These are phyloP conservation scores for Globisporangium iwayamae DNA, from an alignment of 352 stramenopile species.

Conservation along the genomic window DNA sequence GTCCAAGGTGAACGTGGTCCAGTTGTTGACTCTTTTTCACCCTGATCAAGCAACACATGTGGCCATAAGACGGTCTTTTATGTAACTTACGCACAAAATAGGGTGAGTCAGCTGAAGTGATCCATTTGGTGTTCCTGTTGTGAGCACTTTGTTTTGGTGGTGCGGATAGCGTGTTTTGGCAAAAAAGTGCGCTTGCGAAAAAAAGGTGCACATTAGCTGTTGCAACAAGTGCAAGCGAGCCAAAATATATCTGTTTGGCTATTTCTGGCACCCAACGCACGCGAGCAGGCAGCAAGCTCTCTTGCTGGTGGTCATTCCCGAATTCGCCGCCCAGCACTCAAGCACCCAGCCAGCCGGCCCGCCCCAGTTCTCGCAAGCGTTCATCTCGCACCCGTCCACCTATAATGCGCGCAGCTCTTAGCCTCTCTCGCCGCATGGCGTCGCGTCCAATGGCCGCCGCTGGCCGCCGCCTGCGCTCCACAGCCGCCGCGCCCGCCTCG, in stretches of 20 bases:
- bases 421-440: conserved; percentile 24
- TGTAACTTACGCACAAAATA: background rate
- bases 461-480: conserved; percentile 22
- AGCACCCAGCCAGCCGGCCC: background rate
- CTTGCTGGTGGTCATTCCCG: conserved; percentile 11
- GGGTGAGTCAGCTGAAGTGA: background rate
- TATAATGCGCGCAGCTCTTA: conserved; percentile 33
- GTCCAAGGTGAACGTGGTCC: background rate
- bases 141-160: conserved; percentile 26
- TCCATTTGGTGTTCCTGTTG: background rate
- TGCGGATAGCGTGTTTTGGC: conserved; percentile 16
- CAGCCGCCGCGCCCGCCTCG: conserved; percentile 48
- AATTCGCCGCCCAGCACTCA: conserved; percentile 13
- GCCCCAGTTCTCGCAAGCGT: background rate
- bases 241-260: background rate
- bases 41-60: conserved; percentile 10
- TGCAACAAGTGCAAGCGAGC: conserved; percentile 4
- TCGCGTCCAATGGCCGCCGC: conserved; percentile 5
- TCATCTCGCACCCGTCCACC: background rate
- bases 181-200: too few relatives aligned
- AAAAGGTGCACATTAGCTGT: too few relatives aligned
- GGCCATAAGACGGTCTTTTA: background rate
- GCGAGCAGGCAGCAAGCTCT: background rate
- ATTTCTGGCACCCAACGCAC: conserved; percentile 4
- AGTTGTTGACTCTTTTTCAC: conserved; percentile 5